Conservation (phyloP, 164 flowering plant genomes). For the Vitis labrusca region DNA sequence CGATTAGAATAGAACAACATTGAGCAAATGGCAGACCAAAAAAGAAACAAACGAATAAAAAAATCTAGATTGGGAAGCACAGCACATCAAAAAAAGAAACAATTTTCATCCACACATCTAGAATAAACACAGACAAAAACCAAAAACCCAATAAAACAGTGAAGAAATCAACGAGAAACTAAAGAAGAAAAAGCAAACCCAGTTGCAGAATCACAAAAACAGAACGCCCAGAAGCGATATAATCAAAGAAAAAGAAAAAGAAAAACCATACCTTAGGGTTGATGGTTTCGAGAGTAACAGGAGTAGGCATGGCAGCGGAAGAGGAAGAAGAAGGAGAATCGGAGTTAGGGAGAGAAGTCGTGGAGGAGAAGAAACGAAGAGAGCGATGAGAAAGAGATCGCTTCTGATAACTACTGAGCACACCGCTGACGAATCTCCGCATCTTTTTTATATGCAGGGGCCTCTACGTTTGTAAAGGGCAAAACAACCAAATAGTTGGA, state of each 20-base stretch:
- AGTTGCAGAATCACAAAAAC: background rate
- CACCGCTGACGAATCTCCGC: constrained; percentile 54
- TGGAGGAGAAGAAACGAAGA: constrained; percentile 11
- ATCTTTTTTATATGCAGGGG: constrained; percentile 16
- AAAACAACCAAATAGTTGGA: no score
- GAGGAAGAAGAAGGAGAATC: constrained; percentile 15
- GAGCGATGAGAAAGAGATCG: constrained; percentile 6
- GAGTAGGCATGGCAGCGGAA: constrained; percentile 36
- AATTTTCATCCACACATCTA: background rate
- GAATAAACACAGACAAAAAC: background rate
- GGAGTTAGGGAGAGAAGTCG: constrained; percentile 19
- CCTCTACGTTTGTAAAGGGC: no score
- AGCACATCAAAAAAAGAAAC: background rate
- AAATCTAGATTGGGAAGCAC: no score
- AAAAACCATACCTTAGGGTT: constrained; percentile 65
- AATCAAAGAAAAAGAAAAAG: background rate
- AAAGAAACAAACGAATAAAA: background rate
- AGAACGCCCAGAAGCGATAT: no score
- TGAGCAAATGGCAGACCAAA: background rate
- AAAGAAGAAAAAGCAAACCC: background rate
- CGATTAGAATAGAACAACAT: no score
- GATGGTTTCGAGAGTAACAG: constrained; percentile 48
- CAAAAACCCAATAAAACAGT: background rate
- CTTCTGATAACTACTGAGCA: constrained; percentile 14
- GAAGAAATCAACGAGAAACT: background rate